Evolutionary conservation across 495 filamentous ascomycete species (phyloP).

Genomic region (Hypoxylon lienhwacheense): DNA sequence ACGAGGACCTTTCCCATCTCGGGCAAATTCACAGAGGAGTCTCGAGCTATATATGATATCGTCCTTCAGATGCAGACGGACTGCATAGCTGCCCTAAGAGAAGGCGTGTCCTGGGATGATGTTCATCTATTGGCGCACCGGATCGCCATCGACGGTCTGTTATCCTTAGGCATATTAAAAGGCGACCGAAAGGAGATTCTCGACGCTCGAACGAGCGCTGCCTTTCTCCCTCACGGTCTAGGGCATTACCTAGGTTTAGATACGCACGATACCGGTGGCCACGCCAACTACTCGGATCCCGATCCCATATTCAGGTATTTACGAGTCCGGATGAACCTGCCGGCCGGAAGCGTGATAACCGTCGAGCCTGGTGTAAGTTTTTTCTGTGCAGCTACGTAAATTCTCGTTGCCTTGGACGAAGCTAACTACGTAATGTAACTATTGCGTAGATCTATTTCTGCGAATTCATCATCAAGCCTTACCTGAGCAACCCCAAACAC

Average conservation of each 20-base stretch:
- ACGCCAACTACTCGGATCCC: constrained; percentile 79
- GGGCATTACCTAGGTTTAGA: constrained; percentile 95
- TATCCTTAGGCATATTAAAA: constrained; percentile 73
- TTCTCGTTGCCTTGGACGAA: neutral
- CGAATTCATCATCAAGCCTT: constrained; percentile 86
- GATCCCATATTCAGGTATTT: constrained; percentile 87
- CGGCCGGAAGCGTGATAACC: constrained; percentile 78
- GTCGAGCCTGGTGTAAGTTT: constrained; percentile 82
- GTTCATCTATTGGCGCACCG: constrained; percentile 78
- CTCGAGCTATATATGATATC: constrained; percentile 77
- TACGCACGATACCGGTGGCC: constrained; percentile 88
- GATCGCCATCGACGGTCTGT: constrained; percentile 77
- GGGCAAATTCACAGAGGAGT: constrained; percentile 73
- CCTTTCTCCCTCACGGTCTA: constrained; percentile 91
- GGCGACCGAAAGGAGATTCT: constrained; percentile 72
- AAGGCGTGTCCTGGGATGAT: constrained; percentile 80
- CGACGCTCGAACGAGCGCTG: constrained; percentile 70
- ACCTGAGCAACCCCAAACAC: constrained; percentile 68
- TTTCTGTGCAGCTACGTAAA: neutral
- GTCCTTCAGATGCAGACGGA: constrained; percentile 83
- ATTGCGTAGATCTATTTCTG: constrained; percentile 98
- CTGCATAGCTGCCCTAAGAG: constrained; percentile 72
- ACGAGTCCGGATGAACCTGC: constrained; percentile 74
- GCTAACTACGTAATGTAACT: constrained; percentile 21
- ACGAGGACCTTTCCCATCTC: constrained; percentile 85